Evolutionary conservation across 176 grass and related monocot species (phyloP).

Genomic region (Carex kokanica): DNA sequence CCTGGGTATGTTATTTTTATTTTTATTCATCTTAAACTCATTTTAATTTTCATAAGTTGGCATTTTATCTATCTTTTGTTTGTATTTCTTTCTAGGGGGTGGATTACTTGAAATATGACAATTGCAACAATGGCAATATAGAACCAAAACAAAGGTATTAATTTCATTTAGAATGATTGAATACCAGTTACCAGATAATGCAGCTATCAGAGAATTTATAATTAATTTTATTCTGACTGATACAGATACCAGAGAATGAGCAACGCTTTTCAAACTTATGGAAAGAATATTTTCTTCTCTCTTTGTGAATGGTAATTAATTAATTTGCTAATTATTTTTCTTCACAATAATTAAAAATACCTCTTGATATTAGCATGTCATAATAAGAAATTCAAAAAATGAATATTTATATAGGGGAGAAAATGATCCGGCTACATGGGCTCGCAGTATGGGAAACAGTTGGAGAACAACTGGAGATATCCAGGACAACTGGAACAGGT

Average conservation of each 20-base stretch:
- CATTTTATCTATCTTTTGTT: not conserved
- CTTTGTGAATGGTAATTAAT: constrained; percentile 76
- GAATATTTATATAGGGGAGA: constrained; percentile 47
- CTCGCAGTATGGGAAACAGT: constrained; percentile 66
- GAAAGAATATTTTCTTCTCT: constrained; percentile 87
- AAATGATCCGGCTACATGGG: constrained; percentile 87
- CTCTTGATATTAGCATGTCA: not conserved
- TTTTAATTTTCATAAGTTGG: not conserved
- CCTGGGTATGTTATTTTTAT: constrained; percentile 51
- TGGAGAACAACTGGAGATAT: constrained; percentile 98
- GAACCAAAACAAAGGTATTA: constrained; percentile 54
- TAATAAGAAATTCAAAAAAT: not conserved
- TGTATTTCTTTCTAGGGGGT: constrained; percentile 42
- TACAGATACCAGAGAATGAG: constrained; percentile 82
- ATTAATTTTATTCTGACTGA: not conserved
- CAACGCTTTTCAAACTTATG: constrained; percentile 58
- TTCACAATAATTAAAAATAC: not conserved
- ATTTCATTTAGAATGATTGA: not conserved
- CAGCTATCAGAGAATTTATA: not conserved
- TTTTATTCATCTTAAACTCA: not conserved
- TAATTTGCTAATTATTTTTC: not conserved
- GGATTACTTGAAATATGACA: constrained; percentile 96
- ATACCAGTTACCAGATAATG: not conserved
- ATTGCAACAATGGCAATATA: constrained; percentile 63
- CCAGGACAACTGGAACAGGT: constrained; percentile 74